Conservation (phyloP, 2,329 filamentous ascomycete species). For the Colletotrichum sp. region DNA sequence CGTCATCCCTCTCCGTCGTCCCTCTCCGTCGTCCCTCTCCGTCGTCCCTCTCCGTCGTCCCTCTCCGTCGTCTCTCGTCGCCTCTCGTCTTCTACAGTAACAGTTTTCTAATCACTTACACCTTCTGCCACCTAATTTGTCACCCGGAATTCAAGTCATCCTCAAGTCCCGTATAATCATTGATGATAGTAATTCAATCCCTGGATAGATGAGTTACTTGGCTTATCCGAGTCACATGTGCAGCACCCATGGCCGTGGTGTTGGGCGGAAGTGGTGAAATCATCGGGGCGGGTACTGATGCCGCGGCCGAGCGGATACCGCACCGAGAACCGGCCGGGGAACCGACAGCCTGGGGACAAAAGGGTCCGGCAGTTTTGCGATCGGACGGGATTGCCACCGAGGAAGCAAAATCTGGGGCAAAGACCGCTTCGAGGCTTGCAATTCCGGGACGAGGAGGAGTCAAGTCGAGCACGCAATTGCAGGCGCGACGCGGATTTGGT, state of each 20-base stretch:
- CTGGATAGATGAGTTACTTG: background rate
- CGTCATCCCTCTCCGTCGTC: background rate
- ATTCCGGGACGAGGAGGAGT: background rate
- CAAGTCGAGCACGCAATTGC: constrained; percentile 19
- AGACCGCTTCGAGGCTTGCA: constrained; percentile 6
- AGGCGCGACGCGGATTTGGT: constrained; percentile 16
- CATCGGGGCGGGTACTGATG: constrained; percentile 12
- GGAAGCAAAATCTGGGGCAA: constrained; percentile 6
- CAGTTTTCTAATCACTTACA: background rate
- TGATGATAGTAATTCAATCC: background rate
- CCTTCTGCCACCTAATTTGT: background rate
- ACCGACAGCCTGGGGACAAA: constrained; percentile 13
- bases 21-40: no score
- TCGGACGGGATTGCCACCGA: constrained; percentile 16
- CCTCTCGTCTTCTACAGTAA: no score
- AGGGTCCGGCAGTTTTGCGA: background rate
- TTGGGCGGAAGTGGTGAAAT: background rate
- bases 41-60: background rate
- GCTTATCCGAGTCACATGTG: background rate
- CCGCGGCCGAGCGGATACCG: constrained; percentile 19
- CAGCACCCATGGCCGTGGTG: background rate
- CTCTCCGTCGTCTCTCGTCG: no score
- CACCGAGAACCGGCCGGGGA: constrained; percentile 5
- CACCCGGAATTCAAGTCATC: background rate
- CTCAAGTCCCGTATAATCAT: background rate